A percentile compares a stretch with the other conserved stretches of the same genome.
Conservation (phyloP, 768 basidiomycete genomes). For the Naganishia kalamii region DNA sequence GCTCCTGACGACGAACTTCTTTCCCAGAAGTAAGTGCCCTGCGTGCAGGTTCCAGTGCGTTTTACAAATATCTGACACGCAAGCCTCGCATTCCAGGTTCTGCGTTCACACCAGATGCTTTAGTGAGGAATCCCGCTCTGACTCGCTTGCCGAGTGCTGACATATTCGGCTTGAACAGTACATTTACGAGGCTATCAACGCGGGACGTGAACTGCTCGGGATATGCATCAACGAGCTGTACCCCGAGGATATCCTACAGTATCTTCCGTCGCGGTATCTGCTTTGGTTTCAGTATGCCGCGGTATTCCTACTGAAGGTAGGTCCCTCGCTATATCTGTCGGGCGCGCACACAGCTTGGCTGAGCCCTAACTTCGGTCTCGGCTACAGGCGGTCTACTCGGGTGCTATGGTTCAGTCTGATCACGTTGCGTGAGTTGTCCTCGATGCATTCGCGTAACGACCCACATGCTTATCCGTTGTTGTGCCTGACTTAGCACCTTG, state of each 20-base stretch:
- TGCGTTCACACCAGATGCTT: slow-evolving; percentile 25
- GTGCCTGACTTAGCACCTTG: slow-evolving; percentile 27
- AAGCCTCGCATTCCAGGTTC: slow-evolving; percentile 21
- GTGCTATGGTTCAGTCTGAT: slow-evolving; percentile 35
- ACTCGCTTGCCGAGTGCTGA: neutral
- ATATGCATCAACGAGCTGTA: slow-evolving; percentile 34
- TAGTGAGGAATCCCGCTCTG: neutral
- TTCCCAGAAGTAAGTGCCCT: slow-evolving; percentile 36
- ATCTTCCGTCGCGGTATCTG: slow-evolving; percentile 39
- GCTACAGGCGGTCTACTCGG: slow-evolving; percentile 36
- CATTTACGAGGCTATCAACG: slow-evolving; percentile 43
- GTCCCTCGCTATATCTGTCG: neutral
- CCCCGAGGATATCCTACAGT: slow-evolving; percentile 33
- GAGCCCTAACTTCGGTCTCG: neutral
- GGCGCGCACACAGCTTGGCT: no score
- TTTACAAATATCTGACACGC: neutral
- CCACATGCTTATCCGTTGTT: slow-evolving; percentile 5
- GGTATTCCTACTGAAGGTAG: slow-evolving; percentile 36
- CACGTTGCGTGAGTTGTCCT: slow-evolving; percentile 29
- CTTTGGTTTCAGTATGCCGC: slow-evolving; percentile 42
- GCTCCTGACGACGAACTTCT: slow-evolving; percentile 21
- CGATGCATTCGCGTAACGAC: neutral
- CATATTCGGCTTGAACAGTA: slow-evolving; percentile 24
- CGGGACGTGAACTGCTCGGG: slow-evolving; percentile 35
- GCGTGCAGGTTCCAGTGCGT: neutral